Percentiles rank a stretch among this genome's conserved stretches.
phyloP scores from a whole-genome alignment of 305 asterid species.

The Solanum aculeatissimum region DNA sequence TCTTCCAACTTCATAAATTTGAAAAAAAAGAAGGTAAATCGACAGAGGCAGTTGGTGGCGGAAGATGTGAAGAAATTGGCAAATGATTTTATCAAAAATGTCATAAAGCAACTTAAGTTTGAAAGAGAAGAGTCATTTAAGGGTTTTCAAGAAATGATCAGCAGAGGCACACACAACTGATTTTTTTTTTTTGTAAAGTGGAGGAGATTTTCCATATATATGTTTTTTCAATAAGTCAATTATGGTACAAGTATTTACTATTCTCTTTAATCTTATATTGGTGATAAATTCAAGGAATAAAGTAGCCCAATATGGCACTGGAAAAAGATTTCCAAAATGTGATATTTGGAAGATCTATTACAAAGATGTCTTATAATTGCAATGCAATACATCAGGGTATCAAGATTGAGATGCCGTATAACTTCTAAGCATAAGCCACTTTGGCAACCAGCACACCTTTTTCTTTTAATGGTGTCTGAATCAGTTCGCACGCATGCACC shows the following conservation, averaged over 20 bases:
- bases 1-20: not conserved
- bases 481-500: not conserved
- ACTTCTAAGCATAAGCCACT: not conserved
- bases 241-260: not conserved
- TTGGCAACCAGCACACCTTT: too few species aligned
- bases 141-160: conserved; percentile 3
- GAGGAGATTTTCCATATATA: not conserved
- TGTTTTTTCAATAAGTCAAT: not conserved
- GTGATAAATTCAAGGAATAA: not conserved
- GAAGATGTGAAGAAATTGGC: conserved; percentile 26
- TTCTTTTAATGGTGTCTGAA: not conserved
- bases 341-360: not conserved
- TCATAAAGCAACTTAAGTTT: conserved; percentile 30
- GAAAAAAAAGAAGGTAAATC: not conserved
- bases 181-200: not conserved
- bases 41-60: too few species aligned
- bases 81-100: conserved; percentile 28
- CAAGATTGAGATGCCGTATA: not conserved
- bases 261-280: not conserved
- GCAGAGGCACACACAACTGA: not conserved
- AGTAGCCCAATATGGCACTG: not conserved
- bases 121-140: conserved; percentile 24
- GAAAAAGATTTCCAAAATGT: not conserved
- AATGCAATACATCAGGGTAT: not conserved
- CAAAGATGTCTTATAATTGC: not conserved